Base-by-base conservation (phyloP, 331 rosid species). In the Acacia pycnantha region DNA sequence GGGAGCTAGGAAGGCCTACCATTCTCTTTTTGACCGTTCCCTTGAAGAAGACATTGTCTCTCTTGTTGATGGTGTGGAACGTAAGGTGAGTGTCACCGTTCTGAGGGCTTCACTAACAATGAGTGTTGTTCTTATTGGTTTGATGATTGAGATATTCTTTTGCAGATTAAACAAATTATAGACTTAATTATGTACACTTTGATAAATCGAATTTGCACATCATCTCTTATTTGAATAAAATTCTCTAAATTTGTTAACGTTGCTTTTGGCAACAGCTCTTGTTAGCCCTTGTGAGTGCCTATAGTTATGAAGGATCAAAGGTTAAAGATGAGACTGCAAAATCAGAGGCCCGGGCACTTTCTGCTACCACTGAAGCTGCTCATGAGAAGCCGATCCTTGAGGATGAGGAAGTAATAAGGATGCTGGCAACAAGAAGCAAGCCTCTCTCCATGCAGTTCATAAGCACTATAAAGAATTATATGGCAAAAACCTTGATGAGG, bases 1-100 rank as follows among this genome's bases (percentile, higher is more conserved):
- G 62, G 98, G 99, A 61, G 92, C 98, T 7, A 89, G 98, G 74
- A 90, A 82, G 83, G 99, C 99, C 27, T 96, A 96, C 76, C 99
- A 96, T 83, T 92, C 98, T 31, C 94, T 96, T 73, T 96, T 91
- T 89, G 97, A 96, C 3, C 95, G 85, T 82, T 96, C 99, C 84
- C 88, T 96, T 51, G 99, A 96, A 72, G 99, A 94, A 86, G 98
- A 92, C 79, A 90, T 89, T 77, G 94, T 96, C 46, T 76, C 82
- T 81, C 89, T 88, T 87, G 29, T 92, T 85, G 78, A 86, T 44
- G 90, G 89, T 84, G 72, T 7, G 1, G 90, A 92, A 22, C 77
- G 94, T 74, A 96, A 96, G 97, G 99, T 93, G 10, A 65, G 79
- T 66, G 22, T 8, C 18, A 44, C 81, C 47, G 3, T 67, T 13